Evolutionary conservation across 1,284 basidiomycete species (phyloP).

Genomic region (Cryptococcus jaspeensis): DNA sequence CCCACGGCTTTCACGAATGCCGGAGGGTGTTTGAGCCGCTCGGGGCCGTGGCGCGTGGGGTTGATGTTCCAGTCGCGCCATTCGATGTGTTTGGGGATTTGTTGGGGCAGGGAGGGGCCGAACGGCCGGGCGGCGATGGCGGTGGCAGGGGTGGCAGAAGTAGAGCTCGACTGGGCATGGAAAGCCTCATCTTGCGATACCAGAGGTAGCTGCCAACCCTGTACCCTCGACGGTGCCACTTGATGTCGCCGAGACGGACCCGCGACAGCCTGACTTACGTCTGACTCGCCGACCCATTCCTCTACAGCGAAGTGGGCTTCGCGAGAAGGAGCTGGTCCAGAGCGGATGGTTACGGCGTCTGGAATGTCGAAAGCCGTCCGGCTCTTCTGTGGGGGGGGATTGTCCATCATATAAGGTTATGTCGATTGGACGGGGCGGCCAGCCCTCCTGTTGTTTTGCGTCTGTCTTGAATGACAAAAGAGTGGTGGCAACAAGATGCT

Average conservation of each 20-base stretch:
- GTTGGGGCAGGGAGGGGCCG: not conserved
- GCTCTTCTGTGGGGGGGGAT: constrained; percentile 3
- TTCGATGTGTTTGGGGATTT: constrained; percentile 11
- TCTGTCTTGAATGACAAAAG: no score
- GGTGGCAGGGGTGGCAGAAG: not conserved
- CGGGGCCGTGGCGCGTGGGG: constrained; percentile 35
- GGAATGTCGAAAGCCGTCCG: constrained; percentile 31
- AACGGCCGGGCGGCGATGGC: not conserved
- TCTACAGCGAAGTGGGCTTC: not conserved
- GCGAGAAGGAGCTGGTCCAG: constrained; percentile 12
- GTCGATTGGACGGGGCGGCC: no score
- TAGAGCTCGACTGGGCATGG: not conserved
- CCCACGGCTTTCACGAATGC: constrained; percentile 31
- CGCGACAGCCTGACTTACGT: not conserved
- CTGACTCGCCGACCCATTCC: constrained; percentile 5
- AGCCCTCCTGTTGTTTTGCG: no score
- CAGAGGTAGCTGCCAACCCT: not conserved
- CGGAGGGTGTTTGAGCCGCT: constrained; percentile 27
- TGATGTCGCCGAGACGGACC: not conserved
- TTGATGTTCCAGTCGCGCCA: constrained; percentile 47
- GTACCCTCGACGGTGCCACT: not conserved
- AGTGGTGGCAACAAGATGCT: no score
- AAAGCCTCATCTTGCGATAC: not conserved
- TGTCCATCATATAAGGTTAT: no score
- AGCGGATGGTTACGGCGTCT: constrained; percentile 31